Base-by-base conservation (phyloP, 176 grass and related monocot species). In the Poa pratensis region DNA sequence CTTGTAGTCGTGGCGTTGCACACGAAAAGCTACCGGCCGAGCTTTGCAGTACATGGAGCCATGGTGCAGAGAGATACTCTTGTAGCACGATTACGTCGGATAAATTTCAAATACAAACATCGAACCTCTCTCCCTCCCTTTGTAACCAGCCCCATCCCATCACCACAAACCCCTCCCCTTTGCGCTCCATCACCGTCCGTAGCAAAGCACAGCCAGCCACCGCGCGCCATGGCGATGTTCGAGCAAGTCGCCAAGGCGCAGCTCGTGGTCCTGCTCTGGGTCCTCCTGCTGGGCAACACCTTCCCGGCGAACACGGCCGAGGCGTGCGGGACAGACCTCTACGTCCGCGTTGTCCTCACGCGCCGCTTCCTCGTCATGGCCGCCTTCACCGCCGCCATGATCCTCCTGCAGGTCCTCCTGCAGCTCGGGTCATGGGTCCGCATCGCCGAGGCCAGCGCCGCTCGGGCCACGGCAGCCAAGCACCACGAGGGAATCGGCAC, bases 341-440 rank as follows among this genome's bases (percentile, higher is more conserved):
- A 61, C 58, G 9, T 5, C 58, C 58, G 23, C 23, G 11, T 26
- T 23, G 10, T 61, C 9, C 22, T 5, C 58, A 26, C 58, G 22
- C 22, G 14, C 10, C 3, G 0, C 58, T 61, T 12, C 23, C 58
- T 61, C 58, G 0, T 26, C 23, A 10, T 26, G n/a, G 2, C 23
- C 58, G 22, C 58, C 58, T 5, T 61, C 58, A 0, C 11, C 23
- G 22, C 58, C 58, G 58, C 3, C 10, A 1, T 11, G 58, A 22
- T 61, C 58, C 4, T 61, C 58, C 23, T 61, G 3, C 1, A 1
- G 4, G 58, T 26, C 58, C 4, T 61, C 58, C 23, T 61, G 3
- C 1, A 1, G 4, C 23, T 26, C 58, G 13, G n/a, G 58, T 0
- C 1, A 0, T 12, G 1, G 0, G 58, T 13, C 58, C 0, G 39